Percentiles rank a stretch among this genome's conserved stretches.
Evolutionary conservation across 2,329 filamentous ascomycete species (phyloP).

Genomic region (Penicillium sp.): DNA sequence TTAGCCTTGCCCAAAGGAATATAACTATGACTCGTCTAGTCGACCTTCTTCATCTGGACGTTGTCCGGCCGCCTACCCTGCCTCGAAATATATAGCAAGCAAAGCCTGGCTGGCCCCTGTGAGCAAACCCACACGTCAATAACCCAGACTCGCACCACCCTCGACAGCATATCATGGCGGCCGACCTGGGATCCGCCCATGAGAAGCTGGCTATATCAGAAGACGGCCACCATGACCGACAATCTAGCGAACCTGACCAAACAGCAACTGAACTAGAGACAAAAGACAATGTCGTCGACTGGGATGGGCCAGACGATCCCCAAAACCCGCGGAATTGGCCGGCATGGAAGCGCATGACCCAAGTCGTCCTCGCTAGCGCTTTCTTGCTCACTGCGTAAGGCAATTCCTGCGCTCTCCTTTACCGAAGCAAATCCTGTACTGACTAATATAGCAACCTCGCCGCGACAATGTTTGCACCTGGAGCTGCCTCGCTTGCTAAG

Average conservation of each 20-base stretch:
- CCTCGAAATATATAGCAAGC: neutral
- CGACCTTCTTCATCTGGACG: neutral
- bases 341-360: conserved; percentile 27
- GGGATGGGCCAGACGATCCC: conserved; percentile 33
- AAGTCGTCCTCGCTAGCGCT: conserved; percentile 30
- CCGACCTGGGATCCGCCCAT: neutral
- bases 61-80: neutral
- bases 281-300: conserved; percentile 34
- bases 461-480: conserved; percentile 2
- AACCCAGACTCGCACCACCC: neutral
- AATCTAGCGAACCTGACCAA: neutral
- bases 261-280: neutral
- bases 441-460: conserved; percentile 2
- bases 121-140: neutral
- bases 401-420: neutral
- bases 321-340: conserved; percentile 38
- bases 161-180: neutral
- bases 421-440: neutral
- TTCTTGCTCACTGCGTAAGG: conserved; percentile 29
- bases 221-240: neutral
- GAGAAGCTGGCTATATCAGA: neutral
- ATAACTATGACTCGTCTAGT: neutral
- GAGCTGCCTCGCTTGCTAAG: neutral
- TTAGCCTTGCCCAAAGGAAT: neutral
- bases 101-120: neutral